phyloP scores from a whole-genome alignment of 768 basidiomycete genomes.

The Mycena pura region DNA sequence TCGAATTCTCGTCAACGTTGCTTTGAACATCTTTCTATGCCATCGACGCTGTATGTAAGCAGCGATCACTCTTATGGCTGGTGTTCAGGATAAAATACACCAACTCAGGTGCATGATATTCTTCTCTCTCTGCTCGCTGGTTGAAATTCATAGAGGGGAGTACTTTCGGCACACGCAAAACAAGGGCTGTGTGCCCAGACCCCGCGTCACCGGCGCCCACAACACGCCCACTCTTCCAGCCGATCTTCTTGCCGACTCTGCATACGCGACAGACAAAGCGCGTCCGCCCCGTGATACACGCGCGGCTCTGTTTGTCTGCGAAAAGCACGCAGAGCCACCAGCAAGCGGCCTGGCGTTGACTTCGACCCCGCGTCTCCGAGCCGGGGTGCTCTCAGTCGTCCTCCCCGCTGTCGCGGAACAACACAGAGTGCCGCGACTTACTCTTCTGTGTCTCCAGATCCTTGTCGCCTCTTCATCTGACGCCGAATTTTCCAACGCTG shows the following conservation, averaged over 20 bases:
- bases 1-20: too few species aligned
- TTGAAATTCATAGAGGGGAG: constrained; percentile 59
- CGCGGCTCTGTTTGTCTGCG: constrained; percentile 23
- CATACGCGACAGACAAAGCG: constrained; percentile 16
- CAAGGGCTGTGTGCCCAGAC: constrained; percentile 16
- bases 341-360: constrained; percentile 49
- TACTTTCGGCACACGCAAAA: constrained; percentile 74
- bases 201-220: constrained; percentile 30
- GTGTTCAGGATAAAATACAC: not conserved
- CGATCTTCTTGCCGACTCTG: constrained; percentile 34
- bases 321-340: constrained; percentile 24
- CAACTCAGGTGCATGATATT: not conserved
- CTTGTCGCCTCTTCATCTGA: constrained; percentile 49
- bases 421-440: constrained; percentile 54
- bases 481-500: constrained; percentile 50
- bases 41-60: not conserved
- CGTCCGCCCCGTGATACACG: constrained; percentile 8
- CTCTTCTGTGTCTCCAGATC: constrained; percentile 61
- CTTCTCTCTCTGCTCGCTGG: not conserved
- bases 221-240: constrained; percentile 55
- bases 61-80: not conserved
- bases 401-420: constrained; percentile 36
- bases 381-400: constrained; percentile 60
- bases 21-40: too few species aligned
- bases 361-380: constrained; percentile 60